phyloP scores from a whole-genome alignment of 2,329 filamentous ascomycete genomes.

The Stachybotrys chartarum region DNA sequence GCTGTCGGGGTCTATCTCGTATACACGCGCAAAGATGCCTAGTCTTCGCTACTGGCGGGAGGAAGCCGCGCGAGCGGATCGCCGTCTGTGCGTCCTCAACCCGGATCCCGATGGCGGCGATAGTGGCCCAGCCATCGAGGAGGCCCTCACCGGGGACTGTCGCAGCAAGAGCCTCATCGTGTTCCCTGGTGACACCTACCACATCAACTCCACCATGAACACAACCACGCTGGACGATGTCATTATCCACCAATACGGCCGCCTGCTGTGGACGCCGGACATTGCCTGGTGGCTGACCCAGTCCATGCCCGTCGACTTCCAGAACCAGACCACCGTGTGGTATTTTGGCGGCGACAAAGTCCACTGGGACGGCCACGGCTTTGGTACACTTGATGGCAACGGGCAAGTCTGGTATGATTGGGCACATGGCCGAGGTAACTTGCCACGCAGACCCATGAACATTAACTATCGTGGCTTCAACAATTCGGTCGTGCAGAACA shows the following conservation, averaged over 20 bases:
- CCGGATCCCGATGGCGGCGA: slow-evolving; percentile 18
- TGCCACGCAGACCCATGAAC: slow-evolving; percentile 43
- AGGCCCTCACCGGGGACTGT: slow-evolving; percentile 23
- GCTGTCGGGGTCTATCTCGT: too few species aligned
- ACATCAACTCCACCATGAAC: slow-evolving; percentile 26
- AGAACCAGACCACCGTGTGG: slow-evolving; percentile 49
- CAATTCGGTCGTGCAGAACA: slow-evolving; percentile 38
- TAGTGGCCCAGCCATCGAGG: slow-evolving; percentile 21
- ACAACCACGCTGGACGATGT: slow-evolving; percentile 24
- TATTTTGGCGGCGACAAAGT: slow-evolving; percentile 46
- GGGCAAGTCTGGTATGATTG: slow-evolving; percentile 54
- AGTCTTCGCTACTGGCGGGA: background rate
- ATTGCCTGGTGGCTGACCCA: slow-evolving; percentile 45
- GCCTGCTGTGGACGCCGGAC: slow-evolving; percentile 33
- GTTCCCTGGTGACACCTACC: slow-evolving; percentile 23
- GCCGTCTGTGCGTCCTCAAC: slow-evolving; percentile 19
- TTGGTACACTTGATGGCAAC: slow-evolving; percentile 51
- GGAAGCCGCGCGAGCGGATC: slow-evolving; percentile 10
- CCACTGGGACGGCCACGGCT: slow-evolving; percentile 38
- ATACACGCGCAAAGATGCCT: background rate
- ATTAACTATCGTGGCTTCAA: slow-evolving; percentile 35
- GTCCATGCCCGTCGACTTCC: slow-evolving; percentile 43
- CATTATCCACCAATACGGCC: slow-evolving; percentile 35
- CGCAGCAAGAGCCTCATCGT: slow-evolving; percentile 20
- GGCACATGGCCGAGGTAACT: slow-evolving; percentile 34